These are phyloP conservation scores for Alloteropsis semialata DNA, from an alignment of 176 grass and related monocot species.

Conservation along the genomic window DNA sequence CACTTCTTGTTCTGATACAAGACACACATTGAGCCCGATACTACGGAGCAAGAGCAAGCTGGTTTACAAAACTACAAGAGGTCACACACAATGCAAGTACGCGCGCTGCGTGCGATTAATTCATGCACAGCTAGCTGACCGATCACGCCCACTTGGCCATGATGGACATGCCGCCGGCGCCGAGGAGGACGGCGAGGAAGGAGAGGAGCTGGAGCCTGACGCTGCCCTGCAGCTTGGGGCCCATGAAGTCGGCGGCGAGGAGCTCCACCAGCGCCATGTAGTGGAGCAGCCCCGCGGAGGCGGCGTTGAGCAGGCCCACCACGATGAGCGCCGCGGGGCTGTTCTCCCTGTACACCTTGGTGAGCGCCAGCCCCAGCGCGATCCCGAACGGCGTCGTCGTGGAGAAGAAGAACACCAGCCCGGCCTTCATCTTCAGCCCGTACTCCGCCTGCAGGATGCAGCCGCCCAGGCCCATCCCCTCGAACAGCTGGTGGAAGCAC, in stretches of 20 bases:
- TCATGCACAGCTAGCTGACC: too few relatives aligned
- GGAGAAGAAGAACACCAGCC: not conserved
- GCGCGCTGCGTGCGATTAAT: too few relatives aligned
- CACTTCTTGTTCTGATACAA: too few relatives aligned
- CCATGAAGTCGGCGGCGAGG: constrained; percentile 64
- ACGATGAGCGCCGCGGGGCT: not conserved
- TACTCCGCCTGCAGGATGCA: constrained; percentile 64
- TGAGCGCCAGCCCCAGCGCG: constrained; percentile 4
- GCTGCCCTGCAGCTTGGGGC: constrained; percentile 58
- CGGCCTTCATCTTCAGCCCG: not conserved
- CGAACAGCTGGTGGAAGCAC: constrained; percentile 78
- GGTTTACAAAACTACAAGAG: too few relatives aligned
- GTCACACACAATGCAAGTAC: too few relatives aligned
- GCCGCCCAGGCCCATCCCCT: constrained; percentile 80
- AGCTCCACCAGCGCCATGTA: constrained; percentile 56
- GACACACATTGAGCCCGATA: too few relatives aligned
- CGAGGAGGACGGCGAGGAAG: constrained; percentile 55
- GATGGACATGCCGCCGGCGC: constrained; percentile 68
- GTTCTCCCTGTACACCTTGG: not conserved
- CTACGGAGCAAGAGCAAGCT: too few relatives aligned
- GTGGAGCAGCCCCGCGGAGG: constrained; percentile 34
- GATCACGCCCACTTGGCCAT: constrained; percentile 77
- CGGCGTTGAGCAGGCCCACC: constrained; percentile 44
- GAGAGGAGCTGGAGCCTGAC: constrained; percentile 55
- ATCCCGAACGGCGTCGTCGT: constrained; percentile 2